These are phyloP conservation scores for Paramecium sonneborni DNA, from an alignment of 73 alveolate species.

Conservation along the genomic window DNA sequence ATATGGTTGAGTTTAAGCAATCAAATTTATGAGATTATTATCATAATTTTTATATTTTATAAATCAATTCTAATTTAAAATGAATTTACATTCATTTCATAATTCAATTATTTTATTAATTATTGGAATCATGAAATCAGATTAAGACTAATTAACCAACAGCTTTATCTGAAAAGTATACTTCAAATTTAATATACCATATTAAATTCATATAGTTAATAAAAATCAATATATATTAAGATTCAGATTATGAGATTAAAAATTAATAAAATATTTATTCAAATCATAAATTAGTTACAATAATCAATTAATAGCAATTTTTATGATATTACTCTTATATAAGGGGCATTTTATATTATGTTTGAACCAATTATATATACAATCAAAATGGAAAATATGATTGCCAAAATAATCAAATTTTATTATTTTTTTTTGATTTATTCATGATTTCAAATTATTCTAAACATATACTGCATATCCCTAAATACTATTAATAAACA, in stretches of 20 bases:
- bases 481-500: background rate
- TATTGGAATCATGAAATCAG: too few relatives aligned
- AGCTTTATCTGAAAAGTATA: too few relatives aligned
- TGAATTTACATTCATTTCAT: too few relatives aligned
- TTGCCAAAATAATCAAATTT: background rate
- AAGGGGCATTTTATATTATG: background rate
- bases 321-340: background rate
- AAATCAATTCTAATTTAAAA: too few relatives aligned
- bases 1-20: background rate
- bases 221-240: too few relatives aligned
- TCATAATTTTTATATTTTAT: background rate
- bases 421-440: background rate
- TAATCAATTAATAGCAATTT: background rate
- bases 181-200: background rate
- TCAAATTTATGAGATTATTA: background rate
- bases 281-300: background rate
- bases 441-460: background rate
- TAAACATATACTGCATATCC: background rate
- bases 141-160: too few relatives aligned
- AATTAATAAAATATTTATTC: too few relatives aligned
- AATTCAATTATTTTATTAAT: too few relatives aligned
- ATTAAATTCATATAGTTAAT: background rate
- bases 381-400: background rate
- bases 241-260: too few relatives aligned
- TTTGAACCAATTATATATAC: background rate